Conservation (phyloP, 2,329 filamentous ascomycete genomes). For the Scolecobasidium constrictum region DNA sequence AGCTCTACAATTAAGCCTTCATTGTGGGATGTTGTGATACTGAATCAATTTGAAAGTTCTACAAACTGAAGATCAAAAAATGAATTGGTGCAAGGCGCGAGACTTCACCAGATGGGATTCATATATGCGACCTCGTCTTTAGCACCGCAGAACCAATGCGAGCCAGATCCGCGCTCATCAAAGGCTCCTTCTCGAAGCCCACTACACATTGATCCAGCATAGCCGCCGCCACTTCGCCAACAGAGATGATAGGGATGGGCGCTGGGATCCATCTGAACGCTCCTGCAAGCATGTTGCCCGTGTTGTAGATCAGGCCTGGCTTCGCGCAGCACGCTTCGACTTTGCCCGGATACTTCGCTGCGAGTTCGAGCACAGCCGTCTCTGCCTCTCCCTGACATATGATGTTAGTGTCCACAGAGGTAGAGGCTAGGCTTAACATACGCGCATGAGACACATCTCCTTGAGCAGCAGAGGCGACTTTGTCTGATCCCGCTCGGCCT, state of each 20-base stretch:
- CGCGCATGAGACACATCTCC: constrained; percentile 38
- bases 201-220: constrained; percentile 34
- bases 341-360: constrained; percentile 24
- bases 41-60: too few relatives aligned
- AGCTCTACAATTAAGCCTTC: too few relatives aligned
- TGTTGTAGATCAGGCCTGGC: constrained; percentile 31
- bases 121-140: too few relatives aligned
- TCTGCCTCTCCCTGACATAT: constrained; percentile 44
- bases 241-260: constrained; percentile 22
- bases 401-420: neutral
- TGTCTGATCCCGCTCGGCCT: constrained; percentile 32
- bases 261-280: constrained; percentile 15
- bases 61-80: too few relatives aligned
- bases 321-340: constrained; percentile 32
- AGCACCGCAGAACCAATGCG: too few relatives aligned
- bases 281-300: constrained; percentile 15
- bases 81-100: too few relatives aligned
- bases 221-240: constrained; percentile 30
- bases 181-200: constrained; percentile 37
- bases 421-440: constrained; percentile 18
- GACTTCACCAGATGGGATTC: too few relatives aligned
- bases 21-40: too few relatives aligned
- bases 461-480: constrained; percentile 29
- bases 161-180: constrained; percentile 29
- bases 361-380: constrained; percentile 30